Percentiles rank a stretch among this genome's conserved stretches.
Conservation (phyloP, 1,284 basidiomycete genomes). For the Marasmius tenuissimus region DNA sequence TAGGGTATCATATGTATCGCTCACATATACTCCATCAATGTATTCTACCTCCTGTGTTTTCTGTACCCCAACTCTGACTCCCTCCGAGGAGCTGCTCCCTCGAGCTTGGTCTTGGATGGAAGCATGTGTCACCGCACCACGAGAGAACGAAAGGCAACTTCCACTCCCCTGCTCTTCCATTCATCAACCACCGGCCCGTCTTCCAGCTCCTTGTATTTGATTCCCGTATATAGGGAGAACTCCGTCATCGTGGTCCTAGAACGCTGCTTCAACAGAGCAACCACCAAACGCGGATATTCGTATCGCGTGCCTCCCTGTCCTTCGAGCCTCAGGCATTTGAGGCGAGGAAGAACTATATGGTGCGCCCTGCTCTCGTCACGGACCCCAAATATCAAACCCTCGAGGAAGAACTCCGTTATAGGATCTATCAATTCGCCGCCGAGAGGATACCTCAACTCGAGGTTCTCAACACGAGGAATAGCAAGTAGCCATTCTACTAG, state of each 20-base stretch:
- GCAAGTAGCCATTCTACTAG: conserved; percentile 28
- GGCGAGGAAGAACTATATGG: not conserved
- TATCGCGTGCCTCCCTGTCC: not conserved
- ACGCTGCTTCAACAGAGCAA: not conserved
- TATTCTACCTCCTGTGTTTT: too few species aligned
- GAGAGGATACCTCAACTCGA: conserved; percentile 34
- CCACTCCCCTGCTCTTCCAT: not conserved
- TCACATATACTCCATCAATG: too few species aligned
- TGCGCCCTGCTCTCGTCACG: not conserved
- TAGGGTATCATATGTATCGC: too few species aligned
- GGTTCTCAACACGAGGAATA: conserved; percentile 24
- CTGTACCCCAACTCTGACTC: too few species aligned
- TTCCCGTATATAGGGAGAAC: not conserved
- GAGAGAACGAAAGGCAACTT: not conserved
- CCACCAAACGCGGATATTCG: not conserved
- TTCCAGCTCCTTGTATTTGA: not conserved
- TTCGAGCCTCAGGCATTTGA: not conserved
- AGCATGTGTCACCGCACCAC: not conserved
- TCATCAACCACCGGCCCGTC: not conserved
- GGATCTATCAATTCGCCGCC: conserved; percentile 30
- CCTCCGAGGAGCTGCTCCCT: too few species aligned
- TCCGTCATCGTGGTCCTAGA: not conserved
- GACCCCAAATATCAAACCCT: not conserved
- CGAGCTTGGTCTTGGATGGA: too few species aligned
- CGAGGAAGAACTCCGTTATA: conserved; percentile 31